These are phyloP conservation scores for Prunus padus DNA, from an alignment of 306 rosid species.

Conservation along the genomic window DNA sequence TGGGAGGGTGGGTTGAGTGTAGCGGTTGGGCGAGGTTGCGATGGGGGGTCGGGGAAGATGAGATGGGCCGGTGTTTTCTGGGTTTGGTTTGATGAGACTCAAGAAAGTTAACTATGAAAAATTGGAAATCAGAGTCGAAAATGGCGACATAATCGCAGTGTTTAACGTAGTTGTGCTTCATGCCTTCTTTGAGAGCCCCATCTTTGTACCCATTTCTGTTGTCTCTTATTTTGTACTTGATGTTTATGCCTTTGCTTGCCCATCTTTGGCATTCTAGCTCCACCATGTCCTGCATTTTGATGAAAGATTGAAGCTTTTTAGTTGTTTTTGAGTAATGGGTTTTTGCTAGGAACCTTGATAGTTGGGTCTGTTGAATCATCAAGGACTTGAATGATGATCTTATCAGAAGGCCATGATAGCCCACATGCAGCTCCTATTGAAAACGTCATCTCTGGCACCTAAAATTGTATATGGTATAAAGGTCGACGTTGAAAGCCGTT, in stretches of 20 bases:
- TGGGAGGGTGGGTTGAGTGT: too few species aligned
- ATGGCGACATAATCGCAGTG: slow-evolving; percentile 74
- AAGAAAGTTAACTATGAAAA: too few species aligned
- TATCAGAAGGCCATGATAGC: slow-evolving; percentile 87
- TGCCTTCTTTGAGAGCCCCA: slow-evolving; percentile 83
- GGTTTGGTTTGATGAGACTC: too few species aligned
- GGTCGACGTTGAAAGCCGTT: slow-evolving; percentile 39
- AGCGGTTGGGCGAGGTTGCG: too few species aligned
- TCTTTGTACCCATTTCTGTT: slow-evolving; percentile 85
- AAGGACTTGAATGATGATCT: slow-evolving; percentile 74
- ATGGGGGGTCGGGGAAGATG: too few species aligned
- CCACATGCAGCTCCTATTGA: slow-evolving; percentile 89
- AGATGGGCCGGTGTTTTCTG: too few species aligned
- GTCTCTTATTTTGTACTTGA: slow-evolving; percentile 76
- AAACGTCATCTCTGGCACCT: slow-evolving; percentile 50
- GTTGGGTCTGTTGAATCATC: slow-evolving; percentile 84
- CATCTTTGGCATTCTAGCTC: slow-evolving; percentile 74
- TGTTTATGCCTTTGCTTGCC: slow-evolving; percentile 74
- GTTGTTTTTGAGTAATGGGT: background rate
- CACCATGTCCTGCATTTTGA: slow-evolving; percentile 55
- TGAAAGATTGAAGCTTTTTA: background rate
- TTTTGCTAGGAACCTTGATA: slow-evolving; percentile 51
- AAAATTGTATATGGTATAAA: slow-evolving; percentile 47
- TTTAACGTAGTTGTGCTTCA: slow-evolving; percentile 65
- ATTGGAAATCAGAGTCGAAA: slow-evolving; percentile 88